These are phyloP conservation scores for Diaporthe sp. DNA, from an alignment of 2,329 filamentous ascomycete species.

Conservation along the genomic window DNA sequence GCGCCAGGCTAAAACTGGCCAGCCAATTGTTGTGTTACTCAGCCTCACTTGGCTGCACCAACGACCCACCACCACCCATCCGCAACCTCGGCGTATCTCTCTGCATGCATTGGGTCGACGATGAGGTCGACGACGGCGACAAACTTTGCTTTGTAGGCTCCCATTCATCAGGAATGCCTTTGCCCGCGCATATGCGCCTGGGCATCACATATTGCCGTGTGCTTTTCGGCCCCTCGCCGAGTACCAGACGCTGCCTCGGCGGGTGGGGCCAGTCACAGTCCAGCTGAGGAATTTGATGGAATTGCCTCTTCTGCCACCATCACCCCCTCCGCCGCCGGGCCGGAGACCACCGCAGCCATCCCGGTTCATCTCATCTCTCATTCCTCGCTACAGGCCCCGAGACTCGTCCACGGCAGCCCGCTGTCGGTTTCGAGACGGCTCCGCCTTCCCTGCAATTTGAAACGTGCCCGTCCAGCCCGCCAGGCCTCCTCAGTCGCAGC, in stretches of 20 bases:
- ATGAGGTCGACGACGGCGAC: background rate
- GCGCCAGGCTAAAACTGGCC: conserved; percentile 17
- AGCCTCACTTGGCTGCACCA: conserved; percentile 25
- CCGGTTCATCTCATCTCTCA: conserved; percentile 23
- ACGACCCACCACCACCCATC: conserved; percentile 11
- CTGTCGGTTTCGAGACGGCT: conserved; percentile 29
- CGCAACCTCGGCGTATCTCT: background rate
- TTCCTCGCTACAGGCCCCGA: conserved; percentile 22
- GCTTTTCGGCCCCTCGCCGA: background rate
- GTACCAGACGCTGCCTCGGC: background rate
- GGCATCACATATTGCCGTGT: background rate
- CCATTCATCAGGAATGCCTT: background rate
- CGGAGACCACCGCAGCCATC: background rate
- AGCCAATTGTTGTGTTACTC: conserved; percentile 29
- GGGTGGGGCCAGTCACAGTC: background rate
- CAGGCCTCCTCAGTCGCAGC: conserved; percentile 9
- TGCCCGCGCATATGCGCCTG: background rate
- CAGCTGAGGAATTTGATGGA: background rate
- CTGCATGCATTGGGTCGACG: background rate
- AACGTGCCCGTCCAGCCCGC: conserved; percentile 14
- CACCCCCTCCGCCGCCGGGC: background rate
- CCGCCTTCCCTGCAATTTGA: conserved; percentile 30
- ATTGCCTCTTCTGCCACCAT: background rate
- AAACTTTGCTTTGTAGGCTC: background rate
- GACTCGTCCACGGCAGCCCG: conserved; percentile 18